Evolutionary conservation across 345 rosid genomes (phyloP), one percentile per base, ranked within the genome.

Genomic region (Heritiera littoralis): DNA sequence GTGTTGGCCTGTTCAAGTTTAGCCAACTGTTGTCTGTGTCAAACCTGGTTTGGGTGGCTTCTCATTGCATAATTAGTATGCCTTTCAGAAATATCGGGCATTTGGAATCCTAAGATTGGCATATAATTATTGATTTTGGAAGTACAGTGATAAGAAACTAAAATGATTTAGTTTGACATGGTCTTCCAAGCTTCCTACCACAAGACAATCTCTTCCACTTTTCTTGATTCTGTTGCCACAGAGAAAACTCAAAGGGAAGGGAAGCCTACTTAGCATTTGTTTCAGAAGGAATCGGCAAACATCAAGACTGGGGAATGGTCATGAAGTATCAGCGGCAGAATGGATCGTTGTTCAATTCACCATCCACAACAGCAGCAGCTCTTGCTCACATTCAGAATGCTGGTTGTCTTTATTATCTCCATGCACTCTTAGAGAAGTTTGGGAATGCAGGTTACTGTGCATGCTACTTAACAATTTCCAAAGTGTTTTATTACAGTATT

Each of bases 361-460:
- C 98, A 71, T 89, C 98, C 20, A 71, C 98, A 81, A 91, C 98
- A 66, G 98, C 98, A 52, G 93, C 92, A 66, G 92, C 95, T 65
- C 82, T 87, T 81, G 79, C 79, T 59, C 89, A 86, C 77, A 82
- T 87, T 74, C 85, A 84, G 35, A 85, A 92, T 78, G 83, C 84
- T 70, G 83, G 82, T 5, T 93, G 98, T 82, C 91, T 93, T 74
- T 81, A 43, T 41, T 95, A 95, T 69, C 94, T 95, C 74, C 77
- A 41, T 11, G 81, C 84, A 8, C 83, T 88, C 81, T 48, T 95
- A 51, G 84, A 86, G 82, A 93, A 90, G 81, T 92, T 87, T 49
- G 90, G 87, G n/a, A 77, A 86, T 87, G 92, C 92, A 88, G 97
- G 96, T 90, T 35, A 73, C 43, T 72, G 54, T 35, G 45, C 10